Evolutionary conservation across 768 basidiomycete genomes (phyloP).

Genomic region (Chalciporus chontae): DNA sequence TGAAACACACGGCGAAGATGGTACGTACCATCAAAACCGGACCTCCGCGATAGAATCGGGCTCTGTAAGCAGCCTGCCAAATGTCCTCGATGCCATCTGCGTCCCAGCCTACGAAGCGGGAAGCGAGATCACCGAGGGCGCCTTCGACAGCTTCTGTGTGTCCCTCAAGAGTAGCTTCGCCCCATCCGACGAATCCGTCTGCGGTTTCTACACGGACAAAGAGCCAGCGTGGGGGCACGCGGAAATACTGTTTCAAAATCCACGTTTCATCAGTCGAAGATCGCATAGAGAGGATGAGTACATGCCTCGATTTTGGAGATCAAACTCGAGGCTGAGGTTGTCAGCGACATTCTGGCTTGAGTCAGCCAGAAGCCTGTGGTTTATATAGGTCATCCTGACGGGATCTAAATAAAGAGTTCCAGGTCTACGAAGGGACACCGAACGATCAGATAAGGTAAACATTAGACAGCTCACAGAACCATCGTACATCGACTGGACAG

Average conservation of each 20-base stretch:
- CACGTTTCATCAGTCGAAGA: neutral
- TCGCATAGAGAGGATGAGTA: neutral
- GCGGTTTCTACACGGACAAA: constrained; percentile 68
- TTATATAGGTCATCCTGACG: neutral
- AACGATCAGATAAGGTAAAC: constrained; percentile 1
- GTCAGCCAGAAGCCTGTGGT: neutral
- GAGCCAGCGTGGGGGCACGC: constrained; percentile 69
- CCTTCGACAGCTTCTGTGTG: constrained; percentile 76
- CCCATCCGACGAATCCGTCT: constrained; percentile 67
- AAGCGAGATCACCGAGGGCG: constrained; percentile 53
- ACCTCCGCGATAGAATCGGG: constrained; percentile 71
- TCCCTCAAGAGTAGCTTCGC: constrained; percentile 67
- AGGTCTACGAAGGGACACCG: neutral
- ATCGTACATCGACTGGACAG: too few species aligned
- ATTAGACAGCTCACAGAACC: too few species aligned
- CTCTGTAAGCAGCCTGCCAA: constrained; percentile 63
- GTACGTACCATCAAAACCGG: constrained; percentile 59
- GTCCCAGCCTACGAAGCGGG: constrained; percentile 58
- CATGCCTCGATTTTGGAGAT: constrained; percentile 30
- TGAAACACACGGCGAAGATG: neutral
- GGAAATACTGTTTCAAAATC: constrained; percentile 45
- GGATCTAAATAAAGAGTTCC: neutral
- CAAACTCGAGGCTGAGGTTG: constrained; percentile 13
- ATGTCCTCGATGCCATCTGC: constrained; percentile 69
- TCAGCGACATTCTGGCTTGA: constrained; percentile 12